phyloP scores from a whole-genome alignment of 1,284 basidiomycete genomes.

The Cronartium quercuum region DNA sequence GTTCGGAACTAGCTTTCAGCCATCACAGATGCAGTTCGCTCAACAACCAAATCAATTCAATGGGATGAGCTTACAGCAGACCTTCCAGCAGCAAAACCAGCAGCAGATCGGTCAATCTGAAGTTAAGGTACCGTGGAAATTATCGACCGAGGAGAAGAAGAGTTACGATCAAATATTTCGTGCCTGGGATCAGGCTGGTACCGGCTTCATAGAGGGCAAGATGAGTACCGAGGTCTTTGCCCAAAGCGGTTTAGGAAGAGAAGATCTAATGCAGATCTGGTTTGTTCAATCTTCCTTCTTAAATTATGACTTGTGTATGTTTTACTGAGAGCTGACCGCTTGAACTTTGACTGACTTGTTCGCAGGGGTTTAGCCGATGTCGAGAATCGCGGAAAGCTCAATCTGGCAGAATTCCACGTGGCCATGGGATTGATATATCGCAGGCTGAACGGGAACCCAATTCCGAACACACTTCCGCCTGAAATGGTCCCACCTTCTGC shows the following conservation, averaged over 20 bases:
- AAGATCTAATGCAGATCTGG: slow-evolving; percentile 93
- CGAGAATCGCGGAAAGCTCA: slow-evolving; percentile 86
- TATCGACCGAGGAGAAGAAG: slow-evolving; percentile 88
- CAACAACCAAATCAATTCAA: slow-evolving; percentile 37
- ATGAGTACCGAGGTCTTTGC: slow-evolving; percentile 91
- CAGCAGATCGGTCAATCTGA: slow-evolving; percentile 62
- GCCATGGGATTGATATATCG: slow-evolving; percentile 98
- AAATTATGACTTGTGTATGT: not conserved
- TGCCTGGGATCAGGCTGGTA: slow-evolving; percentile 78
- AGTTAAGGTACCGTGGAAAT: slow-evolving; percentile 78
- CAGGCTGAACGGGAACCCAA: slow-evolving; percentile 79
- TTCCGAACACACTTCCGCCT: slow-evolving; percentile 76
- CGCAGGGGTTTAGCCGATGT: slow-evolving; percentile 77
- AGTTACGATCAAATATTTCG: slow-evolving; percentile 95
- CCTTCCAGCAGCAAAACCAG: slow-evolving; percentile 70
- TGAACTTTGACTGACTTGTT: slow-evolving; percentile 13
- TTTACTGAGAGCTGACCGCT: not conserved
- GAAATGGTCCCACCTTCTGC: slow-evolving; percentile 91
- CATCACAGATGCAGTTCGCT: slow-evolving; percentile 39
- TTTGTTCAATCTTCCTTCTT: slow-evolving; percentile 50
- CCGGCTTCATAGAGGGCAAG: slow-evolving; percentile 79
- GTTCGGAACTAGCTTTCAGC: slow-evolving; percentile 21
- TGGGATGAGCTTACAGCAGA: slow-evolving; percentile 38
- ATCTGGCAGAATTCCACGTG: slow-evolving; percentile 93
- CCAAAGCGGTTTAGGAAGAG: slow-evolving; percentile 78